Evolutionary conservation across 176 grass and related monocot species (phyloP).

Genomic region (Carex myosuroides): DNA sequence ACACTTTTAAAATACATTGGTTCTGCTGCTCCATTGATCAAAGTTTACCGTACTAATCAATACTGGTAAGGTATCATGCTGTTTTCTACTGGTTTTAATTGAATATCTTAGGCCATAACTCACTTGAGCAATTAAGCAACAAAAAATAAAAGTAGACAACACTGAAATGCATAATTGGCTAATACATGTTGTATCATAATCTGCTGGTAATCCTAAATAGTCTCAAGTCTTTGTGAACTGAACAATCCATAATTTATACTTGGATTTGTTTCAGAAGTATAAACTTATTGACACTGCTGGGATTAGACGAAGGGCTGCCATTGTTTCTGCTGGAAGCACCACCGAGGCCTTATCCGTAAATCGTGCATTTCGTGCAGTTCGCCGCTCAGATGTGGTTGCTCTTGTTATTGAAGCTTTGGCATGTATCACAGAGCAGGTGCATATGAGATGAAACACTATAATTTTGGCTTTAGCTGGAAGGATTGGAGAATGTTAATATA

Average conservation of each 20-base stretch:
- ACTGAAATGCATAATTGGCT: neutral
- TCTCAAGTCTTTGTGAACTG: neutral
- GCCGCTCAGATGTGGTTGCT: constrained; percentile 83
- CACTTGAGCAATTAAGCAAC: neutral
- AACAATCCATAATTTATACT: constrained; percentile 8
- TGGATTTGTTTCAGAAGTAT: constrained; percentile 60
- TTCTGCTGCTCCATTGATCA: neutral
- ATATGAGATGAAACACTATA: constrained; percentile 14
- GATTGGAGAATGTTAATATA: neutral
- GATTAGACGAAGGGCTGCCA: constrained; percentile 72
- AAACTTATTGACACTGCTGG: constrained; percentile 95
- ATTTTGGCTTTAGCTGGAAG: constrained; percentile 10
- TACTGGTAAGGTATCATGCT: neutral
- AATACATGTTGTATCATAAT: neutral
- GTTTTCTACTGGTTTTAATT: neutral
- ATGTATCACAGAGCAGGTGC: constrained; percentile 85
- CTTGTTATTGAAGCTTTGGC: constrained; percentile 87
- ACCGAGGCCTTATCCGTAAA: constrained; percentile 85
- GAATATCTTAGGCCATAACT: neutral
- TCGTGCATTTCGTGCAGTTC: constrained; percentile 84
- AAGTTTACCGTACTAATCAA: neutral
- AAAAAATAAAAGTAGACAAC: neutral
- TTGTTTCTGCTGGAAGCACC: constrained; percentile 80
- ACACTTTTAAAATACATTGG: neutral
- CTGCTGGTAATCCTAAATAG: neutral